Base-by-base conservation (phyloP, 2,329 filamentous ascomycete species). In the Aspergillus sp. region DNA sequence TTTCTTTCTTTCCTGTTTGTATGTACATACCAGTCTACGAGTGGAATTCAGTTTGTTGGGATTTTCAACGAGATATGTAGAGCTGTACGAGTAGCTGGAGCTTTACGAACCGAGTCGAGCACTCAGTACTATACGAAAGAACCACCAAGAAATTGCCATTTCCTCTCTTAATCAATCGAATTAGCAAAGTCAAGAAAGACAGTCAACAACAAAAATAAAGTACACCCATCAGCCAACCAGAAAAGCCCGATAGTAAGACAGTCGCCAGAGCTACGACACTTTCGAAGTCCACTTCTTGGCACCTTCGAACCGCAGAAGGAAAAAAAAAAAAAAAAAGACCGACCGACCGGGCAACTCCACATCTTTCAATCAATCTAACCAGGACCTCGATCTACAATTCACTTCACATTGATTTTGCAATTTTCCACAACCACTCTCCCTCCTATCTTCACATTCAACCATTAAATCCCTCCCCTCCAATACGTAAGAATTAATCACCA, bases 1-100 rank as follows among this genome's bases (percentile, higher is more conserved):
- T 58, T 59, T 71, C 32, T 71, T 62, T 66, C 57, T 67, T 70
- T 67, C 36, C 36, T 67, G 68, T 68, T 70, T 73, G 66, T 71
- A 67, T 76, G 72, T 75, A 76, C 73, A 74, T 76, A 76, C 69
- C 67, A 61, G 63, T 65, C 61, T 66, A 64, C 55, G 36, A 42
- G 57, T 59, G 56, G 45, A 59, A 56, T 70, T 71, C 66, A 58
- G 55, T 64, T 32, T 54, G 36, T 52, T 52, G 22, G 9, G 18
- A 39, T 52, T 36, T 16, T 42, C 18, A 10, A 39, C 5, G 6
- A 7, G 16, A 16, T 16, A 12, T 42, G 16, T 42, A 42, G 36
- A 42, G 36, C 36, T 42, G 36, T 6, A 24, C 24, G 24, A 24
- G 24, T 42, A 42, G 32, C 26, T 29, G 6, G 36, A 42, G 36